Conservation (phyloP, 257 asterid genomes). For the Dorcoceras hygrometricum region DNA sequence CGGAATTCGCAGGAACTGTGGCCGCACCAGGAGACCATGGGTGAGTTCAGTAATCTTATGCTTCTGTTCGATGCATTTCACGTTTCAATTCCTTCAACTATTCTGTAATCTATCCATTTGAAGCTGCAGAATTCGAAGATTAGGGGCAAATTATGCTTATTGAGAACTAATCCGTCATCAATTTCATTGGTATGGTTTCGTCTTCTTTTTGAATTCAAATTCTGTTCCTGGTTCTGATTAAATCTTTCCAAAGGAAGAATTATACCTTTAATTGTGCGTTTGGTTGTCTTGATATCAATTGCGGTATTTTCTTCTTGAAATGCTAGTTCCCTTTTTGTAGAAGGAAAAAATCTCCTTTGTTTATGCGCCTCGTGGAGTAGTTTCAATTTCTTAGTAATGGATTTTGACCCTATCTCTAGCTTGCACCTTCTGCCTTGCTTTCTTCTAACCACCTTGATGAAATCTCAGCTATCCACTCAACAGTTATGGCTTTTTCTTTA, state of each 20-base stretch:
- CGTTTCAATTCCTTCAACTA: not conserved
- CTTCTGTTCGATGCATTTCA: not conserved
- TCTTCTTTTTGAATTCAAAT: conserved; percentile 18
- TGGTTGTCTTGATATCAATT: conserved; percentile 10
- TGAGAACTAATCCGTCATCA: conserved; percentile 40
- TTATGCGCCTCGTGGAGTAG: not conserved
- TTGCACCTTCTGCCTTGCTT: too few relatives aligned
- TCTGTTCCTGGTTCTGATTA: conserved; percentile 15
- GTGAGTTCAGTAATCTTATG: not conserved
- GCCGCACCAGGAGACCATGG: not conserved
- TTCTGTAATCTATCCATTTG: conserved; percentile 11
- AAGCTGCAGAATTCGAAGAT: conserved; percentile 45
- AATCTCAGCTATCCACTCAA: too few relatives aligned
- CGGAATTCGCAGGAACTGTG: not conserved
- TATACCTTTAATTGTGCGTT: not conserved
- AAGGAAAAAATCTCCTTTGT: not conserved
- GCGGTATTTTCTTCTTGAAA: not conserved
- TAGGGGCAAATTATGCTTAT: conserved; percentile 34
- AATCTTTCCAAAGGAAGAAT: conserved; percentile 13
- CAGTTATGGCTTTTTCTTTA: not conserved
- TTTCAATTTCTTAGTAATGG: too few relatives aligned
- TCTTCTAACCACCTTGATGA: too few relatives aligned
- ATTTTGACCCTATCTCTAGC: too few relatives aligned
- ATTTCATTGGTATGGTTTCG: conserved; percentile 45
- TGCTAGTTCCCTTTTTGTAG: not conserved